phyloP scores from a whole-genome alignment of 2,329 filamentous ascomycete genomes.

The Diaporthe helianthi region DNA sequence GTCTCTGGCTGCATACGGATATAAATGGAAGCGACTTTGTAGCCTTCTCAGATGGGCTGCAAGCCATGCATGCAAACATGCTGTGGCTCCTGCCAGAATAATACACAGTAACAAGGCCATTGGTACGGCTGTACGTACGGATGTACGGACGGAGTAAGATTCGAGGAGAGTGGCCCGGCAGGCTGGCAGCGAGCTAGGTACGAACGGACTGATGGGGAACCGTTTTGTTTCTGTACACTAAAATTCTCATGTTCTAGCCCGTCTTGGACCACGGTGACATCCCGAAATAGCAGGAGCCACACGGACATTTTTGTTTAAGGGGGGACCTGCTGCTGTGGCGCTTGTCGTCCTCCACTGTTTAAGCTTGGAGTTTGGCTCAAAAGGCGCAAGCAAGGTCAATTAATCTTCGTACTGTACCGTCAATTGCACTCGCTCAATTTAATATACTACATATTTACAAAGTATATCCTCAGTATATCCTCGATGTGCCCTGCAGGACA shows the following conservation, averaged over 20 bases:
- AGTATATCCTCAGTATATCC: not conserved
- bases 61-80: not conserved
- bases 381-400: not conserved
- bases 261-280: not conserved
- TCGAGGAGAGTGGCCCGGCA: too few species aligned
- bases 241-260: not conserved
- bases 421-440: not conserved
- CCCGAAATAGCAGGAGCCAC: conserved; percentile 5
- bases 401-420: not conserved
- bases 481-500: not conserved
- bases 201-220: not conserved
- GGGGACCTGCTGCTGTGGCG: too few species aligned
- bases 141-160: not conserved
- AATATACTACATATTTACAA: too few species aligned
- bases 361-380: conserved; percentile 33
- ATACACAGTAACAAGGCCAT: too few species aligned
- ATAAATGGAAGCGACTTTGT: not conserved
- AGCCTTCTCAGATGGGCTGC: not conserved
- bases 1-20: not conserved
- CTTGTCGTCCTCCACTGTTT: conserved; percentile 7
- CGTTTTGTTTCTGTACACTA: conserved; percentile 18
- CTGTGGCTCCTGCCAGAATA: not conserved
- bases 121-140: not conserved
- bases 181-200: too few species aligned
- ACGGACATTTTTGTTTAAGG: not conserved